A percentile compares a stretch with the other conserved stretches of the same genome.
Conservation (phyloP, 495 filamentous ascomycete species). For the Penicillium egyptiacum region DNA sequence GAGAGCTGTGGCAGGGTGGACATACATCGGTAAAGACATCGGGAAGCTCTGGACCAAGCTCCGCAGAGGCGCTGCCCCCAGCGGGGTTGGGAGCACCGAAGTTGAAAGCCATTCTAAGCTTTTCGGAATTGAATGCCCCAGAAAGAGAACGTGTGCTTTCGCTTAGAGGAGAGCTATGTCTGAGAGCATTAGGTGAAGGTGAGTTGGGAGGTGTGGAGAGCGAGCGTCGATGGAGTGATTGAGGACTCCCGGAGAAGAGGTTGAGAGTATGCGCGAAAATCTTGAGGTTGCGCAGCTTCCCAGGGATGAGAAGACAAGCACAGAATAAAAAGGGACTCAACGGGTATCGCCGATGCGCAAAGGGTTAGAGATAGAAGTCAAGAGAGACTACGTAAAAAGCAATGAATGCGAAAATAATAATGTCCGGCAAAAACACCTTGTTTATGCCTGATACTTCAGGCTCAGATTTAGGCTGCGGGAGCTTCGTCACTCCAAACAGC, state of each 20-base stretch:
- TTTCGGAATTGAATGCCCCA: conserved; percentile 32
- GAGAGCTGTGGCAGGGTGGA: conserved; percentile 9
- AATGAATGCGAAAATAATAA: conserved; percentile 27
- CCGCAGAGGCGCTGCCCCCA: conserved; percentile 30
- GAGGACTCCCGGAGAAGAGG: conserved; percentile 43
- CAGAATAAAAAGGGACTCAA: conserved; percentile 10
- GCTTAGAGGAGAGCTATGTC: conserved; percentile 34
- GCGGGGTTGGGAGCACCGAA: conserved; percentile 42
- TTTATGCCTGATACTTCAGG: conserved; percentile 36
- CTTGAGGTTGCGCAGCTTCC: conserved; percentile 28
- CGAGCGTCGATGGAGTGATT: conserved; percentile 44
- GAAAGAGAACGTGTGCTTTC: conserved; percentile 42
- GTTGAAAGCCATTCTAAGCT: conserved; percentile 67
- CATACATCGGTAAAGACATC: conserved; percentile 52
- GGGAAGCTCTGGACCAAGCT: conserved; percentile 46
- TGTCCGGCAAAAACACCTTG: conserved; percentile 38
- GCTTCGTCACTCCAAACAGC: conserved; percentile 47
- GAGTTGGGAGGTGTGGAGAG: conserved; percentile 37
- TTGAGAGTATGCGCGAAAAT: conserved; percentile 44
- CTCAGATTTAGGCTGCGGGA: conserved; percentile 39
- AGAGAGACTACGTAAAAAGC: conserved; percentile 8
- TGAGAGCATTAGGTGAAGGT: conserved; percentile 42
- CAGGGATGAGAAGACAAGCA: conserved; percentile 26
- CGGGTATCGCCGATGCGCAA: conserved; percentile 13
- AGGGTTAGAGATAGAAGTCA: conserved; percentile 5